These are phyloP conservation scores for Aspergillus olivimuriae DNA, from an alignment of 495 filamentous ascomycete genomes.

Conservation along the genomic window DNA sequence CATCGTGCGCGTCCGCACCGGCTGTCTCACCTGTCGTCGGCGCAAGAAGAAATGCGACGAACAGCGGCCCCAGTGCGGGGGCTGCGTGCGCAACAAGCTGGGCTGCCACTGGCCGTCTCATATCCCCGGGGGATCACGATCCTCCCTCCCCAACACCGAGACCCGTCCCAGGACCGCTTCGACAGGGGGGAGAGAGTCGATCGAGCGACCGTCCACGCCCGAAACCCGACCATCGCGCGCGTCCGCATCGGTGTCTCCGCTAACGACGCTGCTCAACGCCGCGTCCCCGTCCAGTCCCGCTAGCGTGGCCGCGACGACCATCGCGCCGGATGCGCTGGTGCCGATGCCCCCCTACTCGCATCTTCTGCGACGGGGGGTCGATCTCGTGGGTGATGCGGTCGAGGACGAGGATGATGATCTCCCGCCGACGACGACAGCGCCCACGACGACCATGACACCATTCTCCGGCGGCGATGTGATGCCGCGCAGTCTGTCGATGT, in stretches of 20 bases:
- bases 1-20: conserved; percentile 48
- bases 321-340: neutral
- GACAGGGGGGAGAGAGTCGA: too few species aligned
- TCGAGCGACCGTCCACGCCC: too few species aligned
- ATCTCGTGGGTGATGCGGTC: too few species aligned
- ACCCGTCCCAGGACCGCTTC: neutral
- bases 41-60: conserved; percentile 96
- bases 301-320: neutral
- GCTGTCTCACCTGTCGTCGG: conserved; percentile 77
- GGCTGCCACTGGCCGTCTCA: conserved; percentile 27
- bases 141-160: neutral
- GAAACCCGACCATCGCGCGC: too few species aligned
- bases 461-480: conserved; percentile 22
- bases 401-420: too few species aligned
- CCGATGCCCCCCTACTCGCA: neutral
- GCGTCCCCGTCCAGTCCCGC: neutral
- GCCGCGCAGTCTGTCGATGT: conserved; percentile 26
- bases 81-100: conserved; percentile 33
- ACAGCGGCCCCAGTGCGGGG: conserved; percentile 65
- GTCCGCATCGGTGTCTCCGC: too few species aligned
- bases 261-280: neutral
- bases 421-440: too few species aligned
- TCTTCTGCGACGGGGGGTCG: neutral
- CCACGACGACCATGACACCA: too few species aligned
- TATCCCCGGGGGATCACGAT: conserved; percentile 13